Evolutionary conservation across 805 yeast genomes (phyloP).

Genomic region (Lachancea dasiensis): DNA sequence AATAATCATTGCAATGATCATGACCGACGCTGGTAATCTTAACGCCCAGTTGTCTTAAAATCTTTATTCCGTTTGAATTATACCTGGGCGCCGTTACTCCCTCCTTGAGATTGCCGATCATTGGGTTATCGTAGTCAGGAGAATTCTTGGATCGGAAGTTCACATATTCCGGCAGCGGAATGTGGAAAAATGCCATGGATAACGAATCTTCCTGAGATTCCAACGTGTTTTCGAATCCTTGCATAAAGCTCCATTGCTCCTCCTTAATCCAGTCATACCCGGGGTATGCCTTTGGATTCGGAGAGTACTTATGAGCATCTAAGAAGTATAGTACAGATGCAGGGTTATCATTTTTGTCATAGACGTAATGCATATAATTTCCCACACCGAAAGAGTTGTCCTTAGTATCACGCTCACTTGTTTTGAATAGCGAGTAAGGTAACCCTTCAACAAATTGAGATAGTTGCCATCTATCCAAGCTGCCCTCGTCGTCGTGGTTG

Average conservation of each 20-base stretch:
- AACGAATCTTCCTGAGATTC: constrained; percentile 35
- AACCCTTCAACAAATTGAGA: constrained; percentile 50
- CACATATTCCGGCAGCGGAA: constrained; percentile 83
- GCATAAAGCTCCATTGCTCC: constrained; percentile 56
- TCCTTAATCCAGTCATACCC: constrained; percentile 87
- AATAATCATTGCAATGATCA: constrained; percentile 92
- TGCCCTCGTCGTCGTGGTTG: constrained; percentile 91
- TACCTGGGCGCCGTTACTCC: constrained; percentile 70
- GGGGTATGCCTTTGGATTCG: constrained; percentile 55
- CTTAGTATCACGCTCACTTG: constrained; percentile 52
- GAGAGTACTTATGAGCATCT: constrained; percentile 78
- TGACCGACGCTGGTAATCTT: constrained; percentile 80
- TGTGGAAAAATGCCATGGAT: constrained; percentile 90
- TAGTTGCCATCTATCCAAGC: constrained; percentile 50
- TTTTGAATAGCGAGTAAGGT: constrained; percentile 60
- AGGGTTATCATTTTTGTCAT: constrained; percentile 37
- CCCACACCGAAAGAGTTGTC: constrained; percentile 68
- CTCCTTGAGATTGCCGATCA: constrained; percentile 65
- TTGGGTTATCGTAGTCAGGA: constrained; percentile 25
- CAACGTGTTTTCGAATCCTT: constrained; percentile 30
- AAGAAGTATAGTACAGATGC: constrained; percentile 64
- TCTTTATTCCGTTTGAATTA: constrained; percentile 60
- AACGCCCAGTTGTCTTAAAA: constrained; percentile 62
- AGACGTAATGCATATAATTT: constrained; percentile 58
- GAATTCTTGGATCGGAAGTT: constrained; percentile 35